A percentile compares a stretch with the other conserved stretches of the same genome.
Conservation (phyloP, 139 green algal genomes). For the Desmodesmus armatus region DNA sequence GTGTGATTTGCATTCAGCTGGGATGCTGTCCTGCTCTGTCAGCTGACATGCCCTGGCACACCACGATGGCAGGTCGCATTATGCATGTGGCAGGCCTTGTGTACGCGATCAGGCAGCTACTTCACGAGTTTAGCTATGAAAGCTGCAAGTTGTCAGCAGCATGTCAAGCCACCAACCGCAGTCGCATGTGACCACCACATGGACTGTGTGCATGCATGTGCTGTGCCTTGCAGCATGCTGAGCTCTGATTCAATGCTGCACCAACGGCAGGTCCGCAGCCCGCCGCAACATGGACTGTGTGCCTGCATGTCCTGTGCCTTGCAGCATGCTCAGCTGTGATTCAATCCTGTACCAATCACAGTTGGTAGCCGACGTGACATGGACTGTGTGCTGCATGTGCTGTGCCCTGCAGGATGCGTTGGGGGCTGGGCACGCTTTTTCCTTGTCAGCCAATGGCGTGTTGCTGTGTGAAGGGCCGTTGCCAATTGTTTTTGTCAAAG, state of each 20-base stretch:
- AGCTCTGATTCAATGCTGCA: neutral
- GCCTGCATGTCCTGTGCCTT: too few relatives aligned
- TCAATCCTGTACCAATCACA: neutral
- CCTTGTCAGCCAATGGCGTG: constrained; percentile 70
- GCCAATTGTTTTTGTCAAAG: constrained; percentile 56
- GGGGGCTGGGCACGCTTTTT: constrained; percentile 62
- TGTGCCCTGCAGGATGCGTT: constrained; percentile 54
- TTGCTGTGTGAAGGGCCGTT: constrained; percentile 73
- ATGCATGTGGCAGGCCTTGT: too few relatives aligned
- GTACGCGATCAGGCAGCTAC: too few relatives aligned
- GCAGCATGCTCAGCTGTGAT: neutral
- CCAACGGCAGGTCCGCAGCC: neutral
- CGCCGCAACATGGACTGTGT: neutral
- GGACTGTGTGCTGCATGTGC: neutral
- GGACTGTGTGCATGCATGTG: too few relatives aligned
- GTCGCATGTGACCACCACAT: too few relatives aligned
- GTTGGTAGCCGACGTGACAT: neutral
- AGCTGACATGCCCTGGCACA: neutral
- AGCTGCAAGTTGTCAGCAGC: too few relatives aligned
- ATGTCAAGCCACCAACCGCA: too few relatives aligned
- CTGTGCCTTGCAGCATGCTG: neutral
- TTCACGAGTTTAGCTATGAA: too few relatives aligned
- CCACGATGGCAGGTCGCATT: neutral
- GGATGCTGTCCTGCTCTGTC: neutral
- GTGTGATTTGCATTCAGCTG: neutral